A percentile compares a stretch with the other conserved stretches of the same genome.
Evolutionary conservation across 495 filamentous ascomycete genomes (phyloP).

Genomic region (Tuber borchii): DNA sequence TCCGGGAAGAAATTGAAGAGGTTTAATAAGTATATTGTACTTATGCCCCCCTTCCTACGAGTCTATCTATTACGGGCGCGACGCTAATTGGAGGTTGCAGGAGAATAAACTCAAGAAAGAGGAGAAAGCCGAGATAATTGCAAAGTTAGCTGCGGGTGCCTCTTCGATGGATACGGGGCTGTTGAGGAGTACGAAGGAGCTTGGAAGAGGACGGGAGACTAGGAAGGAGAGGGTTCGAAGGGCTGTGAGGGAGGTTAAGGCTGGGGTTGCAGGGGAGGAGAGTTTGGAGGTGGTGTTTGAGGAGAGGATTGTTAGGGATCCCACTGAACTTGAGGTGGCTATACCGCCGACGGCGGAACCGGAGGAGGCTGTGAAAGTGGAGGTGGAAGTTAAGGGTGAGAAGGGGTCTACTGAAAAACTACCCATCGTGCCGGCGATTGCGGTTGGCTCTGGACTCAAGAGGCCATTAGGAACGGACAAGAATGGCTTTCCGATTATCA

Average conservation of each 20-base stretch:
- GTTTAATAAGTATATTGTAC: constrained; percentile 88
- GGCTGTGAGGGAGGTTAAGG: constrained; percentile 54
- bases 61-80: neutral
- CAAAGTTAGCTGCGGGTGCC: constrained; percentile 66
- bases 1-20: constrained; percentile 89
- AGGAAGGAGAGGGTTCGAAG: constrained; percentile 60
- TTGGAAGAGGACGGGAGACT: constrained; percentile 61
- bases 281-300: constrained; percentile 49
- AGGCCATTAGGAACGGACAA: constrained; percentile 72
- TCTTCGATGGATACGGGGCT: constrained; percentile 74
- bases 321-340: constrained; percentile 19
- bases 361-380: constrained; percentile 41
- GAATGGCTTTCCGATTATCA: constrained; percentile 70
- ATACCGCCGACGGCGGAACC: constrained; percentile 29
- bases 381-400: constrained; percentile 11
- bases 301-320: constrained; percentile 30
- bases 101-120: constrained; percentile 93
- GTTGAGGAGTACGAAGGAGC: constrained; percentile 64
- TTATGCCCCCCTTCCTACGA: constrained; percentile 21
- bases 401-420: neutral
- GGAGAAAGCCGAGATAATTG: constrained; percentile 76
- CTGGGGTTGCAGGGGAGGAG: constrained; percentile 52
- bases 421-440: constrained; percentile 17
- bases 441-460: constrained; percentile 74
- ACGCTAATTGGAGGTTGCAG: constrained; percentile 42